Base-by-base conservation (phyloP, 768 basidiomycete genomes). In the Gloeophyllum trabeum region DNA sequence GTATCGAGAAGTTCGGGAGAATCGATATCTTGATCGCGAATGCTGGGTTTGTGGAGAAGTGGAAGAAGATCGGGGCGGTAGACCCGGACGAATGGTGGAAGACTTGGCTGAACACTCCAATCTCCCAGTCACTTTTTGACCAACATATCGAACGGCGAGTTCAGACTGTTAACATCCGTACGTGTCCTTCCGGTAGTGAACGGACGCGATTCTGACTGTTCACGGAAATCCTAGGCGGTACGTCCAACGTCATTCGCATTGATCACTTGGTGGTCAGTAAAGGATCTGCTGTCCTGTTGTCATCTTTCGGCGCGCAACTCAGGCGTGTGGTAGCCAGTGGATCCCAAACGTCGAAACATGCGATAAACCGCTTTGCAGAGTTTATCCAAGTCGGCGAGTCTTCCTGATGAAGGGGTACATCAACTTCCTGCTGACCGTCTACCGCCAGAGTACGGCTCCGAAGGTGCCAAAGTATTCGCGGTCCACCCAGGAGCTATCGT, bases 1-100 rank as follows among this genome's bases (percentile, higher is more conserved):
- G 28, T 16, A 16, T 32, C 10, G 28, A 32, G 16, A 32, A 32
- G 16, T 23, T 40, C 12, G 4, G 39, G 13, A 21, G 39, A 3
- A 25, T 40, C 20, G 39, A 40, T 16, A 40, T 40, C 6, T 21
- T 40, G 20, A 13, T 40, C 39, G 25, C 21, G 10, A 40, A 40
- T 13, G 39, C 39, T 3, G 39, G 39, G 6, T 23, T 12, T n/a
- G 21, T 40, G 7, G 39, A 25, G 16, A 22, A 12, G 3, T 21
- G 6, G 6, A 18, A 19, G 4, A 21, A 21, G 3, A 40, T 40
- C 19, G 39, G 20, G 24, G 21, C 10, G 20, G 18, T 18, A 3
- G 39, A 40, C 20, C 39, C 39, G 24, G 10, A 10, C 16, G 28
- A 16, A 10, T 32, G 28, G 28, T 32, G 28, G 28, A 32, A 32